These are phyloP conservation scores for Pontederia crassipes DNA, from an alignment of 176 grass and related monocot genomes.

Conservation along the genomic window DNA sequence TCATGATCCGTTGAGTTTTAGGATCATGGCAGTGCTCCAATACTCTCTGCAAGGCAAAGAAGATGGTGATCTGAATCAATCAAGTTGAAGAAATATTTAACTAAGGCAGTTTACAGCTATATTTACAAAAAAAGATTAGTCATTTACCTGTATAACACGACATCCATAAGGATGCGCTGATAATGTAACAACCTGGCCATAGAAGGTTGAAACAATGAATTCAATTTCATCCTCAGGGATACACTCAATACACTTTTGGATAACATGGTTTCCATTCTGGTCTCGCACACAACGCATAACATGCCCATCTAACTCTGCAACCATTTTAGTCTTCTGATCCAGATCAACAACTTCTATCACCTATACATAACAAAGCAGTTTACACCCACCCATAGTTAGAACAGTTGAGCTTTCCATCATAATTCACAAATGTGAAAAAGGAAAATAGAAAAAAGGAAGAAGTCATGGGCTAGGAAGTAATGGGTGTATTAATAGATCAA, in stretches of 20 bases:
- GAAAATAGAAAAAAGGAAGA: neutral
- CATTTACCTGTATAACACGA: slow-evolving; percentile 46
- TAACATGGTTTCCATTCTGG: slow-evolving; percentile 38
- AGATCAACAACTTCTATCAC: slow-evolving; percentile 35
- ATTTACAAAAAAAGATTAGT: too few species aligned
- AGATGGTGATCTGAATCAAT: too few species aligned
- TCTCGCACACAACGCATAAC: slow-evolving; percentile 34
- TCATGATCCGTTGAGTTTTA: too few species aligned
- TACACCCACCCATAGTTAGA: neutral
- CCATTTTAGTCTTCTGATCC: slow-evolving; percentile 33
- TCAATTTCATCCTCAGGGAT: slow-evolving; percentile 29
- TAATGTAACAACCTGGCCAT: slow-evolving; percentile 12
- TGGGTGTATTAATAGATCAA: too few species aligned
- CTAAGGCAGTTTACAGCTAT: too few species aligned
- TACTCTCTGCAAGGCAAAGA: too few species aligned
- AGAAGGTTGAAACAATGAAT: slow-evolving; percentile 29
- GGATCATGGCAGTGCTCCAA: too few species aligned
- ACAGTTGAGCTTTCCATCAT: neutral
- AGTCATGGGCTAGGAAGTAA: too few species aligned
- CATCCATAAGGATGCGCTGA: slow-evolving; percentile 34
- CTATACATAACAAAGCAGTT: neutral
- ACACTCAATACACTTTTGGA: slow-evolving; percentile 50
- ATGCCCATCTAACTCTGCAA: slow-evolving; percentile 31
- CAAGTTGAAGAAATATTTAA: too few species aligned
- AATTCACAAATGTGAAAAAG: neutral